A percentile compares a stretch with the other conserved stretches of the same genome.
Evolutionary conservation across 177 flowering plant species (phyloP).

Genomic region (Vitis hybrid): DNA sequence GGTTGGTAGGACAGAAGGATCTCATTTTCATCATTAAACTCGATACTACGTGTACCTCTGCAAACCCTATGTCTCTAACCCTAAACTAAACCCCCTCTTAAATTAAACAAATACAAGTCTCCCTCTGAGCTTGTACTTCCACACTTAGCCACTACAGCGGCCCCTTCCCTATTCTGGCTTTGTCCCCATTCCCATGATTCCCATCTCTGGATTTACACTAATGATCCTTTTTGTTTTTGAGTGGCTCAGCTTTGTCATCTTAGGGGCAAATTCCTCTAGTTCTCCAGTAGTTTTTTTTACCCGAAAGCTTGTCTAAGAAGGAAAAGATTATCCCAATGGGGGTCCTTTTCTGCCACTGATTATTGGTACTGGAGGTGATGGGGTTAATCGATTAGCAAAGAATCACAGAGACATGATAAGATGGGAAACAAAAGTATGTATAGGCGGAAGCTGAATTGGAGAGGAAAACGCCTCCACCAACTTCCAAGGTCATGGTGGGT

Average conservation of each 20-base stretch:
- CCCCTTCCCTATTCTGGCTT: too few species aligned
- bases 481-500: neutral
- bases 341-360: neutral
- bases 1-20: slow-evolving; percentile 18
- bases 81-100: neutral
- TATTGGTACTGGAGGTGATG: neutral
- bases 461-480: slow-evolving; percentile 18
- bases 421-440: neutral
- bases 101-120: neutral
- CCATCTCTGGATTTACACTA: too few species aligned
- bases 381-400: neutral
- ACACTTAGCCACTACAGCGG: too few species aligned
- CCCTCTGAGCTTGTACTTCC: too few species aligned
- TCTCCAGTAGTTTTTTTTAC: too few species aligned
- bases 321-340: too few species aligned
- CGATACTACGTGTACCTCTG: slow-evolving; percentile 17
- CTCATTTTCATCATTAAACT: slow-evolving; percentile 26
- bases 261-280: too few species aligned
- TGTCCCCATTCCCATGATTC: too few species aligned
- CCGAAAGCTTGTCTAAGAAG: too few species aligned
- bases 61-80: neutral
- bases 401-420: neutral
- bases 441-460: neutral
- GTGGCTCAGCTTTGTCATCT: too few species aligned
- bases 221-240: too few species aligned